Evolutionary conservation across 305 asterid species (phyloP), one percentile per base, ranked within the genome.

Genomic region (Fraxinus nigra): DNA sequence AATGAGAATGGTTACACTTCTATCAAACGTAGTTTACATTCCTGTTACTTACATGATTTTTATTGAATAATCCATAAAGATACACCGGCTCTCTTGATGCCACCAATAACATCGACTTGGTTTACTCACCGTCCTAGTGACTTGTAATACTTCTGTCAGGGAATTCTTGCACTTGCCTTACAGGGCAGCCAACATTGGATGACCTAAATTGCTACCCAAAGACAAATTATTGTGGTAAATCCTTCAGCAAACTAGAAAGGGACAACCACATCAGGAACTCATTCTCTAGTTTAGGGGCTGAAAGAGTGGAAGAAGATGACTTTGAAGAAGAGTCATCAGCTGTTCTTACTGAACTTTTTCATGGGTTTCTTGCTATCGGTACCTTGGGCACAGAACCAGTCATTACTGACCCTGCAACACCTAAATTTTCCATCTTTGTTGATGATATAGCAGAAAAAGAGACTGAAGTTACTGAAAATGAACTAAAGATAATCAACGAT

Each of bases 381-480:
- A 59, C 69, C 11, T 22, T 59, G 30, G 69, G 98, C 16, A 86
- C 90, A 13, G 97, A 95, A 11, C 85, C 89, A n/a, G 83, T 85
- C 51, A 63, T 84, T 37, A 76, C 70, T 18, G 91, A 90, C 80
- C 97, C 98, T 33, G 89, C 89, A 63, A 95, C 99, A 1, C 98
- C 99, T 32, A 90, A 92, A 79, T 95, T 94, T 79, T 89, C 93
- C 84, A 87, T 91, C 87, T 90, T 93, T 0, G 88, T 92, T 74
- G 97, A 95, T 32, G 87, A 90, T 83, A 93, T 92, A 38, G 93
- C 95, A 79, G 97, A 92, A 81, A 95, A 94, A n/a, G 92, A 95
- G 82, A 92, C 97, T 0, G 90, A 90, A 82, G 98, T 85, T 38
- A 94, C 98, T 0, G 97, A 92, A 85, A 87, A 88, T 43, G 97